Evolutionary conservation across 2,329 filamentous ascomycete species (phyloP), one percentile per base, ranked within the genome.

Genomic region (Fusarium guadeloupense): DNA sequence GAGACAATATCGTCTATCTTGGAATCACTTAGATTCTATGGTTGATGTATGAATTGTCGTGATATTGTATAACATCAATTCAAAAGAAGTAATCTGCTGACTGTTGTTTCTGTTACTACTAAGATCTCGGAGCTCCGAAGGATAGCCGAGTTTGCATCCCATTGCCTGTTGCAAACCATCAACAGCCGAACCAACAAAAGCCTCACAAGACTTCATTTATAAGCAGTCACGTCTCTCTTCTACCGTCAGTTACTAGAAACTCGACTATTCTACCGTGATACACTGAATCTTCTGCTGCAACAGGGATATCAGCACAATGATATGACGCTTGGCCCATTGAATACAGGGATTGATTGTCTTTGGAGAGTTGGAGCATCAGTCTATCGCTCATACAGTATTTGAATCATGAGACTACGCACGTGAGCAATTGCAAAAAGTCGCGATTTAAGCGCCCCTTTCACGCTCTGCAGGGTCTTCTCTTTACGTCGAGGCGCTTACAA

Each of bases 111-210:
- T 6, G 31, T 9, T 17, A 19, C 16, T 25, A 19, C 5, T 4
- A 19, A 17, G 6, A 17, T 20, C 37, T 59, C 46, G 53, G 53
- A 59, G 31, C 26, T 58, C 53, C 42, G 41, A 59, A 14, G n/a
- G 10, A 37, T 40, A 12, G 16, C 35, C 20, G 49, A 52, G 21
- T 41, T n/a, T 6, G 9, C 31, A 31, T 17, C 31, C 31, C 7
- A n/a, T 25, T 51, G 34, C 21, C 41, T 26, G 26, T 28, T 17
- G 19, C 46, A 43, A 28, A 47, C 54, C 35, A 56, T 21, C 30
- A 35, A 35, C 26, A 47, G 26, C 28, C 33, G 23, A 39, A 25
- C 41, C 20, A 45, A 40, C 12, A 43, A 31, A 17, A 34, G 41
- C 28, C 26, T 43, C 9, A 26, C 8, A 7, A 9, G 10, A 12